Evolutionary conservation across 2,329 filamentous ascomycete genomes (phyloP), one percentile per base, ranked within the genome.

Genomic region (Epicoccum sorghinum): DNA sequence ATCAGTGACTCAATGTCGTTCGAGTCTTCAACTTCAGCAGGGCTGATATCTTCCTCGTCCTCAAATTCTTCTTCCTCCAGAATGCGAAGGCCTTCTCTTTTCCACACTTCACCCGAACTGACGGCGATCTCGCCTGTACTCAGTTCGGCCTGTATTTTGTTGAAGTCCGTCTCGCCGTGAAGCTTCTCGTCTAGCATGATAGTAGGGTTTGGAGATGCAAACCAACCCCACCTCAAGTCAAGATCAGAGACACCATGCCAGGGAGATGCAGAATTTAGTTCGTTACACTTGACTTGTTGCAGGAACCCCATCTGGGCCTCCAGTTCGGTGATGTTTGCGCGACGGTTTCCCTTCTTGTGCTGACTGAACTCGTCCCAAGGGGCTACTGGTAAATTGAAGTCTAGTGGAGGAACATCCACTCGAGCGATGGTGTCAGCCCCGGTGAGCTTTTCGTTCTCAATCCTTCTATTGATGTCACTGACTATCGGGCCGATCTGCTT

Each of bases 381-480:
- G 4, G 79, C 69, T 6, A 65, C 55, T 9, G 77, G 73, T 13
- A 71, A 58, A 0, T 73, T 68, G 32, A 79, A 76, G 25, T 80
- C 78, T 55, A 86, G 66, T 0, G 69, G 25, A 0, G 82, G 82
- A 4, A 84, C 75, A n/a, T 76, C 62, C 1, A 83, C 75, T 35
- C 82, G 76, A 44, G 74, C 72, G 4, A 75, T 80, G 0, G 80
- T 79, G 55, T 82, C 80, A 9, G 76, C 70, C 54, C 78, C 78
- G 7, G 72, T 71, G 2, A 83, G 68, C 47, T 76, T 71, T 56
- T 83, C 81, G 30, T 77, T 72, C n/a, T 76, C 70, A 2, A 78
- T 39, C 14, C 61, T 66, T 12, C 62, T 53, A 3, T 74, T 67
- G 3, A 69, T 75, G 29, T 76, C 62, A 29, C 72, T 62, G 3